Percentiles rank a stretch among this genome's conserved stretches.
Evolutionary conservation across 331 rosid genomes (phyloP).

Genomic region (Malus hybrid): DNA sequence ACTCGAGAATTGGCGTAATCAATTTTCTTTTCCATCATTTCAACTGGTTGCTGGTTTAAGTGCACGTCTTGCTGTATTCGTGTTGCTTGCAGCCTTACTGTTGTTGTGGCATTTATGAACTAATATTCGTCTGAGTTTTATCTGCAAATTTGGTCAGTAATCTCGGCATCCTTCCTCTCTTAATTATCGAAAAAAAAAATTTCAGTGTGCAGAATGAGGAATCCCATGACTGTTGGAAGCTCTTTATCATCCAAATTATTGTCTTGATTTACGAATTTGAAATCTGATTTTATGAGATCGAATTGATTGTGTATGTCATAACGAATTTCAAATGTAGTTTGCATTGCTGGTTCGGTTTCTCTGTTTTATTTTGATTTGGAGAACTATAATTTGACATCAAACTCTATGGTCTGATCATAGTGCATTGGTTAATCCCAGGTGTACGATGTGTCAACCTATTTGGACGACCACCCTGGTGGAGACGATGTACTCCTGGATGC

Average conservation of each 20-base stretch:
- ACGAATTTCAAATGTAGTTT: not conserved
- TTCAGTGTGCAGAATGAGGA: not conserved
- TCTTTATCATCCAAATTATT: not conserved
- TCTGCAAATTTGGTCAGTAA: not conserved
- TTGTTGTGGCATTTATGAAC: not conserved
- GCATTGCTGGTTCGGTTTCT: not conserved
- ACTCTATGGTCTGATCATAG: not conserved
- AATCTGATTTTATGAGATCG: not conserved
- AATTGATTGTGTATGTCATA: not conserved
- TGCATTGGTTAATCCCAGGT: constrained; percentile 38
- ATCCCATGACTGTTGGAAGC: not conserved
- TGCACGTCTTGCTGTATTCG: not conserved
- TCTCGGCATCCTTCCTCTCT: not conserved
- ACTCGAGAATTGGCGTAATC: not conserved
- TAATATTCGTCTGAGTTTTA: not conserved
- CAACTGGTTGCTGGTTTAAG: not conserved
- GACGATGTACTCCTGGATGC: constrained; percentile 66
- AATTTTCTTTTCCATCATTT: not conserved
- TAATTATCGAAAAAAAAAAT: not conserved
- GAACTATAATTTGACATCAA: not conserved
- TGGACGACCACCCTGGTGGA: constrained; percentile 96
- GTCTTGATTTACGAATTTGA: no score
- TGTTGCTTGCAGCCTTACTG: not conserved
- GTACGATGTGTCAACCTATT: constrained; percentile 63
- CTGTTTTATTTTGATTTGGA: not conserved